Base-by-base conservation (phyloP, 495 filamentous ascomycete genomes). In the Tetracladium setigerum region DNA sequence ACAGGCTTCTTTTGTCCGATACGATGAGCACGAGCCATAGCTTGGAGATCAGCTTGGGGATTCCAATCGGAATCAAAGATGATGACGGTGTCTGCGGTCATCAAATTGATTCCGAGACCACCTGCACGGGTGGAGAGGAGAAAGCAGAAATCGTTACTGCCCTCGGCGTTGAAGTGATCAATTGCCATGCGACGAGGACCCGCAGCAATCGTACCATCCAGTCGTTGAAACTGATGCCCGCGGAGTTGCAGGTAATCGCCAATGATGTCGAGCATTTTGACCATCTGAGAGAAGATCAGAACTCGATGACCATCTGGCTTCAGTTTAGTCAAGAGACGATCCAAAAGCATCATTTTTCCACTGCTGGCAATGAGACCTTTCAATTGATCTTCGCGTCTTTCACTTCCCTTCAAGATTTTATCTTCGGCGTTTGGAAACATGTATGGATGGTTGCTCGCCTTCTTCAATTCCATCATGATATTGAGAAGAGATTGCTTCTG, bases 31-130 rank as follows among this genome's bases (percentile, higher is more conserved):
- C 92, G 82, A 37, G 92, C 91, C 92, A 99, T 99, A 15, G 92
- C 92, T 56, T 99, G 92, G 44, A 99, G 69, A 72, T 99, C 92
- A 0, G 92, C 92, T 62, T 99, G 92, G 12, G 92, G 92, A 50
- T 99, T 99, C 94, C 94, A 99, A 60, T 99, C 92, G 0, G 94
- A 97, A 61, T 99, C 92, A 56, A 97, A 97, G 34, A 99, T 77
- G 53, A 99, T 86, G 48, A 99, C 94, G 0, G 94, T 97, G 60
- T 99, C 92, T 1, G 92, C 92, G 39, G 92, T 96, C 89, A 96
- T 97, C 37, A 99, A 67, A 58, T 99, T 99, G 69, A 99, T 97
- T 39, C 92, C 92, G 14, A 99, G 77, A 60, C 92, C 92, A 68
- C 92, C 92, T 38, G 92, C 92, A 58, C 92, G 78, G 2, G 92